Conservation (phyloP, 371 early-diverging fungal genomes). For the Fennellomyces sp. region DNA sequence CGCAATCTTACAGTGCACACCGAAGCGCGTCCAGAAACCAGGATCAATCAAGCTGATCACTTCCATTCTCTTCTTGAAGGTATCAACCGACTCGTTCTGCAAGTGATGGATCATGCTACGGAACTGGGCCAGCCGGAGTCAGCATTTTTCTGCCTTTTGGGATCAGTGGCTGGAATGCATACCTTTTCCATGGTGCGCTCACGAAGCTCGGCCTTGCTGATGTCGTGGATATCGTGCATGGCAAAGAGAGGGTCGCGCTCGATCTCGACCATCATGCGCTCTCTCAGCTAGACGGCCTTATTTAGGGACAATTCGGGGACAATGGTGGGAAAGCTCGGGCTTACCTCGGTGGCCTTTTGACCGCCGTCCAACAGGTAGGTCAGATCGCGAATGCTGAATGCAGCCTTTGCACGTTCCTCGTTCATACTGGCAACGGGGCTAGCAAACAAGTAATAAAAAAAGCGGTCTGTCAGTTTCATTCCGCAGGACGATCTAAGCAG, state of each 20-base stretch:
- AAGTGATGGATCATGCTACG: slow-evolving; percentile 77
- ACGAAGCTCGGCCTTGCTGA: slow-evolving; percentile 76
- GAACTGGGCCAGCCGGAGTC: slow-evolving; percentile 41
- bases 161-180: too few relatives aligned
- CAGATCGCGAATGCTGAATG: slow-evolving; percentile 78
- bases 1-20: slow-evolving; percentile 78
- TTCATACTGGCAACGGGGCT: slow-evolving; percentile 50
- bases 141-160: background rate
- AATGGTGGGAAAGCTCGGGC: too few relatives aligned
- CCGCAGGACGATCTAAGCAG: background rate
- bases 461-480: background rate
- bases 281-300: slow-evolving; percentile 78
- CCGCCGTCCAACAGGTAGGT: slow-evolving; percentile 87
- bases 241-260: slow-evolving; percentile 89
- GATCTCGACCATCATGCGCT: slow-evolving; percentile 83
- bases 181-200: slow-evolving; percentile 87
- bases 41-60: slow-evolving; percentile 83
- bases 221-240: slow-evolving; percentile 81
- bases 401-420: slow-evolving; percentile 78
- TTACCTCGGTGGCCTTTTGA: slow-evolving; percentile 60
- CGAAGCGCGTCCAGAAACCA: slow-evolving; percentile 91
- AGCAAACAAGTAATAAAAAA: background rate
- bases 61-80: slow-evolving; percentile 83
- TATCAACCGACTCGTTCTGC: slow-evolving; percentile 73
- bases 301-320: too few relatives aligned